A percentile compares a stretch with the other conserved stretches of the same genome.
Evolutionary conservation across 164 flowering plant genomes (phyloP).

Genomic region (Tetrastigma voinierianum): DNA sequence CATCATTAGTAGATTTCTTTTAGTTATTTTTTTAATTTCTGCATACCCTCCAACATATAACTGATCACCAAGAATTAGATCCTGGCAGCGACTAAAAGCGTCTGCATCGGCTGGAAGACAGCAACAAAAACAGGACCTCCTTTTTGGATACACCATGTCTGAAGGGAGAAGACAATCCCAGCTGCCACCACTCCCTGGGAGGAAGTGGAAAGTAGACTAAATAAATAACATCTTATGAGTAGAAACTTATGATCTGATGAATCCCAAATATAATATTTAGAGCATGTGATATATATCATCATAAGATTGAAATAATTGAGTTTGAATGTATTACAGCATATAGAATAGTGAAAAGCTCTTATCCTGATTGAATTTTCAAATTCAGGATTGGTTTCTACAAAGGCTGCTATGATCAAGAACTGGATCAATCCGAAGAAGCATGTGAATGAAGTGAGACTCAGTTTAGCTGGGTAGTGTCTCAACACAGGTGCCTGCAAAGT

Average conservation of each 20-base stretch:
- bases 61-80: conserved; percentile 70
- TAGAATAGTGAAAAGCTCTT: conserved; percentile 60
- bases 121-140: conserved; percentile 80
- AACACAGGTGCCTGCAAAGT: conserved; percentile 67
- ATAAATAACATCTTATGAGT: not conserved
- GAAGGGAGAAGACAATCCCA: conserved; percentile 62
- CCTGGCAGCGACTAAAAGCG: conserved; percentile 68
- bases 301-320: not conserved
- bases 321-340: conserved; percentile 53
- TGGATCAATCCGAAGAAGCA: conserved; percentile 79
- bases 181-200: conserved; percentile 73
- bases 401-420: conserved; percentile 58
- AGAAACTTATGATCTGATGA: too few relatives aligned
- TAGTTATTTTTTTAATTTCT: not conserved
- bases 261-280: too few relatives aligned
- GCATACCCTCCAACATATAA: conserved; percentile 72
- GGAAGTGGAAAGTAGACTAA: not conserved
- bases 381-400: conserved; percentile 48
- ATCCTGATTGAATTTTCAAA: conserved; percentile 59
- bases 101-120: conserved; percentile 74
- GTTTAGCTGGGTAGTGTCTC: conserved; percentile 79
- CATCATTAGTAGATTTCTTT: not conserved
- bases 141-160: conserved; percentile 82
- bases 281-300: too few relatives aligned
- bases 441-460: conserved; percentile 72